Percentiles rank a stretch among this genome's conserved stretches.
Evolutionary conservation across 75 land plant genomes (phyloP).

Genomic region (Cunninghamia lanceolata): DNA sequence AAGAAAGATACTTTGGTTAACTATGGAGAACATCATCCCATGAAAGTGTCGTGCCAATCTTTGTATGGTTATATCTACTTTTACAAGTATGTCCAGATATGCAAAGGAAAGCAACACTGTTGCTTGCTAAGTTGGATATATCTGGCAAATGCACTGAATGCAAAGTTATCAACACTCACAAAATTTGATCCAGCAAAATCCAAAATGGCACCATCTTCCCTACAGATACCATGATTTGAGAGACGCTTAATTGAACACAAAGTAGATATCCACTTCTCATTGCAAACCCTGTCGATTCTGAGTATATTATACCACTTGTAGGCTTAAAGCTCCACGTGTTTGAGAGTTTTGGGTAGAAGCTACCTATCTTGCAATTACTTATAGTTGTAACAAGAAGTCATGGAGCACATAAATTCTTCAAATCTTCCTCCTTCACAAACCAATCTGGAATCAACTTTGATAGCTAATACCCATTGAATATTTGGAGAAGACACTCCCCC

Average conservation of each 20-base stretch:
- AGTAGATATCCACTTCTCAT: neutral
- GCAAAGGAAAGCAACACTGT: too few species aligned
- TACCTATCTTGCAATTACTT: neutral
- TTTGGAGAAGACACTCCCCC: conserved; percentile 77
- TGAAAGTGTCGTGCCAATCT: too few species aligned
- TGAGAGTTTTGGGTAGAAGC: neutral
- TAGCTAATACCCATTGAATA: conserved; percentile 64
- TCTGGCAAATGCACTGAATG: too few species aligned
- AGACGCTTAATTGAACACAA: neutral
- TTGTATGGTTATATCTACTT: too few species aligned
- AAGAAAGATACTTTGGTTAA: too few species aligned
- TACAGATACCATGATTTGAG: neutral
- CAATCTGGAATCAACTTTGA: conserved; percentile 63
- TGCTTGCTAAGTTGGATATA: too few species aligned
- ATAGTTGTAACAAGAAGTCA: neutral
- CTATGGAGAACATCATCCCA: too few species aligned
- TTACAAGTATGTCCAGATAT: too few species aligned
- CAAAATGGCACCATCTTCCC: too few species aligned
- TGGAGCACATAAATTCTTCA: conserved; percentile 63
- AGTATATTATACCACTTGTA: neutral
- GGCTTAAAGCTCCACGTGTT: neutral
- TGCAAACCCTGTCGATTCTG: neutral
- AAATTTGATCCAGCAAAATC: too few species aligned
- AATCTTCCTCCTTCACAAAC: conserved; percentile 70
- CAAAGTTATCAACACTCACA: too few species aligned